Base-by-base conservation (phyloP, 2,329 filamentous ascomycete genomes). In the Scolecobasidium constrictum region DNA sequence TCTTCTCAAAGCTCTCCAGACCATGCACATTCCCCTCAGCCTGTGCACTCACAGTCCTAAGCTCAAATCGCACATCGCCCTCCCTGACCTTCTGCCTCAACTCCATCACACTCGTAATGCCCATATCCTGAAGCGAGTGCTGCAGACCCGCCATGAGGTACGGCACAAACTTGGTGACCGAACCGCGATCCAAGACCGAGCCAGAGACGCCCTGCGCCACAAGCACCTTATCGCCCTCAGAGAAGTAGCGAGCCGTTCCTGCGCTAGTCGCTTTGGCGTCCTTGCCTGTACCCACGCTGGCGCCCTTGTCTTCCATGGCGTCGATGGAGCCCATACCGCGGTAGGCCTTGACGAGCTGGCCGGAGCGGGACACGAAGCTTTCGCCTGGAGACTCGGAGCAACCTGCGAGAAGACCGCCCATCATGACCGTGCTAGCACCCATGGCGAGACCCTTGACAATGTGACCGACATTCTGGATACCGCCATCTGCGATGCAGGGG, bases 221-320 rank as follows among this genome's bases (percentile, higher is more conserved):
- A 38, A 98, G 77, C 43, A 98, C 79, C 53, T 83, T 83, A 66
- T 95, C 90, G 47, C 88, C 88, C 67, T 98, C 92, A 35, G 88
- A 95, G 71, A 98, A 98, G 73, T 98, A 98, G 49, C 92, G 82
- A 35, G 92, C 92, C 49, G 93, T 96, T 58, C 92, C 92, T 44
- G 92, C 92, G 61, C 96, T 98, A 62, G 68, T 72, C n/a, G 72
- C 69, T 61, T 80, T 78, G 54, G 69, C 67, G 65, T 87, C 77
- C 63, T 78, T 83, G 56, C 71, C 68, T 51, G 19, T 28, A 12
- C 81, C 83, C 46, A 65, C 73, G 43, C 84, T 86, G 9, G 88
- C 87, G 74, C 94, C 94, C 78, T 92, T 94, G 69, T 96, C 90
- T 69, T 96, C 88, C 92, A 98, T 98, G 52, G 92, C 92, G 57